These are phyloP conservation scores for Myxozyma geophila DNA, from an alignment of 805 yeast genomes.

Conservation along the genomic window DNA sequence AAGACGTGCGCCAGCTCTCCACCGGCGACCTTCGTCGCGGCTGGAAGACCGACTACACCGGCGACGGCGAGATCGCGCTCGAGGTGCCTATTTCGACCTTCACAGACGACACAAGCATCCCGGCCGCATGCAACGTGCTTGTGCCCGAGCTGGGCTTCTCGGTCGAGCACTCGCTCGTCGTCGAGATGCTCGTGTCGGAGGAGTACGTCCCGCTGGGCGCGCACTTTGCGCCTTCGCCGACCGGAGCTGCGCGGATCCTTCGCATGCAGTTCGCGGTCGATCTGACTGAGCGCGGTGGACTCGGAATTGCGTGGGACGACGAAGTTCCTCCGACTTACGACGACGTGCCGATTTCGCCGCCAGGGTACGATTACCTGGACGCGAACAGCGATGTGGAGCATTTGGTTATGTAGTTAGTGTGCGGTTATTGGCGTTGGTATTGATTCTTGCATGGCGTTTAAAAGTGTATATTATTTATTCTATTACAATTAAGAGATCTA, in stretches of 20 bases:
- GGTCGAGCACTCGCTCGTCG: slow-evolving; percentile 74
- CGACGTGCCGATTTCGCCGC: slow-evolving; percentile 87
- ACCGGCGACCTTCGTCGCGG: slow-evolving; percentile 86
- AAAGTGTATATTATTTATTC: slow-evolving; percentile 3
- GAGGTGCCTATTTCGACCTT: slow-evolving; percentile 44
- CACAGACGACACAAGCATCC: slow-evolving; percentile 7
- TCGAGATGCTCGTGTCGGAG: slow-evolving; percentile 94
- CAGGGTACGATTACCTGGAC: slow-evolving; percentile 59
- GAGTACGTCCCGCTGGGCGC: slow-evolving; percentile 56
- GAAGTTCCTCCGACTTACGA: slow-evolving; percentile 97
- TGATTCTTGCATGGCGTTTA: background rate
- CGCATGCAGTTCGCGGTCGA: slow-evolving; percentile 91
- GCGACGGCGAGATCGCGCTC: slow-evolving; percentile 77
- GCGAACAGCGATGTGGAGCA: slow-evolving; percentile 25
- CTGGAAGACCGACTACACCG: slow-evolving; percentile 91
- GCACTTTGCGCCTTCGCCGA: slow-evolving; percentile 54
- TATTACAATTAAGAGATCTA: too few species aligned
- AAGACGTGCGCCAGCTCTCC: slow-evolving; percentile 73
- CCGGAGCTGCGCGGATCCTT: slow-evolving; percentile 93
- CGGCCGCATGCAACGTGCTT: slow-evolving; percentile 69
- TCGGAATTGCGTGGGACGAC: slow-evolving; percentile 98
- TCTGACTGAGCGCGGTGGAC: slow-evolving; percentile 87
- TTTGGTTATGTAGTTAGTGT: slow-evolving; percentile 12
- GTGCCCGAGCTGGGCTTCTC: slow-evolving; percentile 80
- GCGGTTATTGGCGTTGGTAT: background rate